phyloP scores from a whole-genome alignment of 192 early-diverging fungal genomes.

The Podochytrium sp. region DNA sequence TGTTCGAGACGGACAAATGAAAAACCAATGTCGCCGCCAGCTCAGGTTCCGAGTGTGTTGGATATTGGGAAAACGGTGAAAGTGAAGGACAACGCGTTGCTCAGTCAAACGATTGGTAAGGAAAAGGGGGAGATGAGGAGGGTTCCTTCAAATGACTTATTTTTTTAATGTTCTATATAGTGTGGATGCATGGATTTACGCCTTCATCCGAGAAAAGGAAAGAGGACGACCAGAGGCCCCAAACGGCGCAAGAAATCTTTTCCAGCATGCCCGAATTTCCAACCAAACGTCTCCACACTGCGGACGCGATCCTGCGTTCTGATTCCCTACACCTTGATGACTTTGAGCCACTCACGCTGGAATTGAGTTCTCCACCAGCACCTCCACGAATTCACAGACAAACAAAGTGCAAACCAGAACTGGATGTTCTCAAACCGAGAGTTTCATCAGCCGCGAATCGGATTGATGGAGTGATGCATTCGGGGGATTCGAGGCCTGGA shows the following conservation, averaged over 20 bases:
- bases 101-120: neutral
- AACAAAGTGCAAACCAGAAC: neutral
- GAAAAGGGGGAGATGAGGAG: neutral
- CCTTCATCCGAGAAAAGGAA: neutral
- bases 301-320: no score
- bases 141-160: neutral
- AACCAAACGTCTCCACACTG: no score
- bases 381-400: no score
- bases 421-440: neutral
- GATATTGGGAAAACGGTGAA: conserved; percentile 13
- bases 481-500: neutral
- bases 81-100: neutral
- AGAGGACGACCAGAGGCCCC: neutral
- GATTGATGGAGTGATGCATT: conserved; percentile 4
- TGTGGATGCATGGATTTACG: conserved; percentile 11
- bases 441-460: conserved; percentile 1
- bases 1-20: no score
- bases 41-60: conserved; percentile 7
- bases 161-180: neutral
- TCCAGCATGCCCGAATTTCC: no score
- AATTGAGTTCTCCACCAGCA: no score
- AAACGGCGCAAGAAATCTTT: conserved; percentile 8
- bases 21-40: no score
- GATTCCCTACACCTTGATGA: no score
- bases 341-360: no score